Evolutionary conservation across 2,329 filamentous ascomycete genomes (phyloP).

Genomic region (Knufia petricola): DNA sequence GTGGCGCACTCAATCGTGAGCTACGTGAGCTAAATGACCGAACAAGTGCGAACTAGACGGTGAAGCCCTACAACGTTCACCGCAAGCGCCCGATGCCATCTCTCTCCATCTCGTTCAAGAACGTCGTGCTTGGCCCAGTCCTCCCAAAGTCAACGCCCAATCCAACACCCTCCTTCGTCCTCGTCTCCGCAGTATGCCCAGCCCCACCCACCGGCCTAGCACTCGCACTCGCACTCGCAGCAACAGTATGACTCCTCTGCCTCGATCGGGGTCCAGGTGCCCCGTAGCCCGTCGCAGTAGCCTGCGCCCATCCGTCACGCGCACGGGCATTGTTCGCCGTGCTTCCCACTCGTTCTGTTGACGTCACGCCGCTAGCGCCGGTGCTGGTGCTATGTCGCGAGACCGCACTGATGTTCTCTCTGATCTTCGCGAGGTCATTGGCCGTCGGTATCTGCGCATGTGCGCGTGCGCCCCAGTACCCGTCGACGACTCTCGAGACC

Average conservation of each 20-base stretch:
- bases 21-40: too few relatives aligned
- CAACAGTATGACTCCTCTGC: not conserved
- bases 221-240: not conserved
- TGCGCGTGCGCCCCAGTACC: too few relatives aligned
- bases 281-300: not conserved
- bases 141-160: conserved; percentile 4
- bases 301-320: not conserved
- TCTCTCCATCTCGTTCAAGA: conserved; percentile 5
- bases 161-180: conserved; percentile 2
- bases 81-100: conserved; percentile 1
- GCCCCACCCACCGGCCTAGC: too few relatives aligned
- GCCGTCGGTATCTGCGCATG: too few relatives aligned
- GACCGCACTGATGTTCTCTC: too few relatives aligned
- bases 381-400: too few relatives aligned
- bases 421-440: too few relatives aligned
- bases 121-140: not conserved
- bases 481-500: not conserved
- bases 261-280: not conserved
- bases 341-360: not conserved
- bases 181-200: not conserved
- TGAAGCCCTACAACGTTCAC: too few relatives aligned
- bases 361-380: too few relatives aligned
- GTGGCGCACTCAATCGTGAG: too few relatives aligned
- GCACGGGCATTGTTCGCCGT: not conserved
- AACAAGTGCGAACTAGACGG: too few relatives aligned